These are phyloP conservation scores for Calycina herbarum DNA, from an alignment of 2,329 filamentous ascomycete species.

Conservation along the genomic window DNA sequence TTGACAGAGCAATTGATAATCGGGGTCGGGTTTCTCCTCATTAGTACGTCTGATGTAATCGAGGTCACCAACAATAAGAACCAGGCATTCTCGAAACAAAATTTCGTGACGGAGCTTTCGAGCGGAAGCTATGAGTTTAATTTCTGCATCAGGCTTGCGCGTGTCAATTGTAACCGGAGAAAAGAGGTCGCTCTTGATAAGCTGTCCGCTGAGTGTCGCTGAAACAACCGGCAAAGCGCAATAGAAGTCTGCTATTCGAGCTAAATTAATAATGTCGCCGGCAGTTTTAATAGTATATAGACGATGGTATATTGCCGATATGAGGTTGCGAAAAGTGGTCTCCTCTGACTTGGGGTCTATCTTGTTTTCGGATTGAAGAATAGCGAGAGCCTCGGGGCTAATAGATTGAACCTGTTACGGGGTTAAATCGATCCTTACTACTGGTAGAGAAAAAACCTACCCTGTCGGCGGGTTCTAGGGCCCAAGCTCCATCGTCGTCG, in stretches of 20 bases:
- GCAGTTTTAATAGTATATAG: background rate
- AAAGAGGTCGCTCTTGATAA: background rate
- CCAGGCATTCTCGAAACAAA: background rate
- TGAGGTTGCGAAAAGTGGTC: background rate
- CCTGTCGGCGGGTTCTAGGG: background rate
- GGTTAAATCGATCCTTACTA: background rate
- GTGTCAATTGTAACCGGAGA: background rate
- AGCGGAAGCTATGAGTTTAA: background rate
- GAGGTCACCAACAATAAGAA: background rate
- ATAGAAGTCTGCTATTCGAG: constrained; percentile 5
- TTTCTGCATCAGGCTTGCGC: background rate
- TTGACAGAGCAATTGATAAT: background rate
- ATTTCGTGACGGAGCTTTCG: background rate
- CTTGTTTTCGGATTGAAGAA: background rate
- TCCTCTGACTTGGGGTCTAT: background rate
- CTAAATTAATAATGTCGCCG: background rate
- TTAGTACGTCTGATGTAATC: background rate
- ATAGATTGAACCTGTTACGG: background rate
- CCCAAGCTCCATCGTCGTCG: constrained; percentile 2
- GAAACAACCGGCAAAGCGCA: constrained; percentile 9
- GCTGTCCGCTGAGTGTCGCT: background rate
- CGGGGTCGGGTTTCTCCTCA: background rate
- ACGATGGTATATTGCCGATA: background rate
- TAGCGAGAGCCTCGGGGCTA: background rate
- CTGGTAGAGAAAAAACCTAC: too few relatives aligned